A percentile compares a stretch with the other conserved stretches of the same genome.
Evolutionary conservation across 768 basidiomycete genomes (phyloP).

Genomic region (Pleurotus salmoneostramineus): DNA sequence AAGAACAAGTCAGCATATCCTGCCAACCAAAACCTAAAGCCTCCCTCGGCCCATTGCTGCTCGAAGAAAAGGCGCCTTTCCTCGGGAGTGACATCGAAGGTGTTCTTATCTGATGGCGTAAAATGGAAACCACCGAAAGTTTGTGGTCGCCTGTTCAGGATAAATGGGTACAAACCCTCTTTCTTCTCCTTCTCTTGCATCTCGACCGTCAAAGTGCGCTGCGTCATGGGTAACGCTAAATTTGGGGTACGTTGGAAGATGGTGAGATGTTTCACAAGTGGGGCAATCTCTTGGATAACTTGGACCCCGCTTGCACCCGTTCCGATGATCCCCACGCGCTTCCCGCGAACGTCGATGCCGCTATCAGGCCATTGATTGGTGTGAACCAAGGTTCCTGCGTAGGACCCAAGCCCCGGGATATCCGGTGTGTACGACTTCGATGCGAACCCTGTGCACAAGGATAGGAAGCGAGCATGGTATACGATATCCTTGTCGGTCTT

Average conservation of each 20-base stretch:
- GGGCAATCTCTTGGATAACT: conserved; percentile 18
- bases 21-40: conserved; percentile 17
- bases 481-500: conserved; percentile 13
- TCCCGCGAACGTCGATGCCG: conserved; percentile 15
- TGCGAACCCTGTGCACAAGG: conserved; percentile 19
- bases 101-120: conserved; percentile 8
- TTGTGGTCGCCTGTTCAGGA: conserved; percentile 16
- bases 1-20: conserved; percentile 14
- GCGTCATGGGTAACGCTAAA: conserved; percentile 43
- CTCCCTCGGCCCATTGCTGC: conserved; percentile 18
- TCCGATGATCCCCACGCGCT: conserved; percentile 22
- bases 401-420: conserved; percentile 16
- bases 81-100: conserved; percentile 15
- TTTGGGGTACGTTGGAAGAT: conserved; percentile 35
- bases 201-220: conserved; percentile 55
- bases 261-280: conserved; percentile 16
- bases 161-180: conserved; percentile 12
- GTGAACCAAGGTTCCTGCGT: conserved; percentile 18
- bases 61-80: conserved; percentile 17
- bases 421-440: conserved; percentile 18
- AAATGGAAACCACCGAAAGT: conserved; percentile 18
- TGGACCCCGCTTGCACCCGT: conserved; percentile 23
- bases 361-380: conserved; percentile 18
- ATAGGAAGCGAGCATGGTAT: conserved; percentile 15
- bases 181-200: conserved; percentile 15